Evolutionary conservation across 768 basidiomycete genomes (phyloP).

Genomic region (Steccherinum ochraceum): DNA sequence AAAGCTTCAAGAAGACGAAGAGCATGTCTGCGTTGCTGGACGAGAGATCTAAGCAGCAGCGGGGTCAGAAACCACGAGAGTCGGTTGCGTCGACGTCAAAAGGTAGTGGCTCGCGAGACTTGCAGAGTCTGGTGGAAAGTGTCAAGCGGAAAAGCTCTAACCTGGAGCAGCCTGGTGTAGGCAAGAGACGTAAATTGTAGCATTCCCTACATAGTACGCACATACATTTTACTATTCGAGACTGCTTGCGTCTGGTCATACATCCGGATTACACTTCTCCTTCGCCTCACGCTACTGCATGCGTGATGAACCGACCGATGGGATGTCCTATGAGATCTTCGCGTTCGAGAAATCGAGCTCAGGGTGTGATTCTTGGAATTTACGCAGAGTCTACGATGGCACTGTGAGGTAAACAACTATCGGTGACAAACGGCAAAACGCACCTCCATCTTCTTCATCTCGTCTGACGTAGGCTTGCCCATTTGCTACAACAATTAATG

Average conservation of each 20-base stretch:
- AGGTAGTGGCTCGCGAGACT: constrained; percentile 21
- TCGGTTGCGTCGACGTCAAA: neutral
- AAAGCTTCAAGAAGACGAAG: constrained; percentile 89
- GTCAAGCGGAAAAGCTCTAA: constrained; percentile 71
- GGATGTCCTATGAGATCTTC: constrained; percentile 57
- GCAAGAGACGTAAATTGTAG: constrained; percentile 34
- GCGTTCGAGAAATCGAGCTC: constrained; percentile 94
- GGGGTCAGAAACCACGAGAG: constrained; percentile 19
- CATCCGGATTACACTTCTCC: no score
- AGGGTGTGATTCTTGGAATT: constrained; percentile 86
- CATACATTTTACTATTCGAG: neutral
- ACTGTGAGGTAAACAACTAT: no score
- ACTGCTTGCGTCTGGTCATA: no score
- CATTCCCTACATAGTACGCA: constrained; percentile 1
- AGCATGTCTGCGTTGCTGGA: constrained; percentile 80
- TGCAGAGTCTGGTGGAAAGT: constrained; percentile 74
- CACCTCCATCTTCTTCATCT: constrained; percentile 88
- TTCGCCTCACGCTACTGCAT: neutral
- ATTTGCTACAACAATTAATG: constrained; percentile 56
- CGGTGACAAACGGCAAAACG: no score
- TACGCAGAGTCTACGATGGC: constrained; percentile 61
- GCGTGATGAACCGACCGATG: no score
- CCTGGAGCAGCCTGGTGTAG: constrained; percentile 23
- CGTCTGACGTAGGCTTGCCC: constrained; percentile 94
- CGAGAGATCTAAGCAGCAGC: constrained; percentile 71